Percentiles rank a stretch among this genome's conserved stretches.
phyloP scores from a whole-genome alignment of 2,329 filamentous ascomycete species.

The Diaporthe australafricana region DNA sequence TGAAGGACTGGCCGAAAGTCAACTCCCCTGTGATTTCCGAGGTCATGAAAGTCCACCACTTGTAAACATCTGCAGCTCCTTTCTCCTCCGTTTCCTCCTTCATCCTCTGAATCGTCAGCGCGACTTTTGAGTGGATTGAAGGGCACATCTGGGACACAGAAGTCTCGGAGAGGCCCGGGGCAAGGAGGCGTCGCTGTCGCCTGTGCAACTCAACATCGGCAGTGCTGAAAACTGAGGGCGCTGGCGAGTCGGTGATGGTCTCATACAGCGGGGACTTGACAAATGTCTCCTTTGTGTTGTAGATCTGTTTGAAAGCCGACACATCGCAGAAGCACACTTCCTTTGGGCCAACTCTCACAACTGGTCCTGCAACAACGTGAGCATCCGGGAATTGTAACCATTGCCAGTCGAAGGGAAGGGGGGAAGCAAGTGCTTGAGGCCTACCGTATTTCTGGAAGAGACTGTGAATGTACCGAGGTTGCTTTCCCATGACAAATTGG shows the following conservation, averaged over 20 bases:
- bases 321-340: slow-evolving; percentile 44
- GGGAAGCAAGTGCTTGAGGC: neutral
- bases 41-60: slow-evolving; percentile 66
- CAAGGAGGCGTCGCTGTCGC: slow-evolving; percentile 54
- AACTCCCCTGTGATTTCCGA: slow-evolving; percentile 66
- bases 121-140: slow-evolving; percentile 51
- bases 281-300: slow-evolving; percentile 45
- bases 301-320: slow-evolving; percentile 42
- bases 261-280: slow-evolving; percentile 44
- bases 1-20: slow-evolving; percentile 66
- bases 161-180: slow-evolving; percentile 51
- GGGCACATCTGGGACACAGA: slow-evolving; percentile 47
- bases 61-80: slow-evolving; percentile 58
- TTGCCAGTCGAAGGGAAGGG: too few relatives aligned
- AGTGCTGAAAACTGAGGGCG: slow-evolving; percentile 53
- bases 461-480: slow-evolving; percentile 41
- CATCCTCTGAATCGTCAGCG: slow-evolving; percentile 57
- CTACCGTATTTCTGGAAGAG: slow-evolving; percentile 43
- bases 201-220: slow-evolving; percentile 53
- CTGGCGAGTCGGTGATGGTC: slow-evolving; percentile 30
- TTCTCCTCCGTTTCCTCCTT: slow-evolving; percentile 52
- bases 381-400: neutral
- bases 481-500: slow-evolving; percentile 34
- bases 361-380: slow-evolving; percentile 32
- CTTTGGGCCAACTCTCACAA: slow-evolving; percentile 43